Evolutionary conservation across 75 land plant genomes (phyloP).

Genomic region (Pinus taeda): DNA sequence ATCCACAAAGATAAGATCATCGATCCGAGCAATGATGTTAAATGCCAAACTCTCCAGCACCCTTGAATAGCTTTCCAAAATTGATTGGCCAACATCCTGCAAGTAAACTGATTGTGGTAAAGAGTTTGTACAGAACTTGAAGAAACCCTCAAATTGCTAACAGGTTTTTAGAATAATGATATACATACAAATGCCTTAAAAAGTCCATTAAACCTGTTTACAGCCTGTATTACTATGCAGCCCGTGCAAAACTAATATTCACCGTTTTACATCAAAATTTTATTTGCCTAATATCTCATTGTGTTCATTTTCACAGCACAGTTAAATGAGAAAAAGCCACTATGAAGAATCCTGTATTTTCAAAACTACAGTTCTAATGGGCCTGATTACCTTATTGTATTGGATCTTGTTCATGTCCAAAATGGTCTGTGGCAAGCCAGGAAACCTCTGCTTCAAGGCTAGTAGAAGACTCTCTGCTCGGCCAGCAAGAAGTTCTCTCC

Average conservation of each 20-base stretch:
- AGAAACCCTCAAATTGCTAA: too few species aligned
- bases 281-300: not conserved
- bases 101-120: conserved; percentile 4
- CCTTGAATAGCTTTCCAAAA: conserved; percentile 96
- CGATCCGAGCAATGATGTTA: conserved; percentile 79
- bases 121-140: too few species aligned
- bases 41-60: conserved; percentile 94
- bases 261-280: not conserved
- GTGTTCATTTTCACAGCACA: not conserved
- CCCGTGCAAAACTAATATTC: not conserved
- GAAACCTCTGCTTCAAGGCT: conserved; percentile 61
- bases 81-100: conserved; percentile 98
- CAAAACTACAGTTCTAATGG: not conserved
- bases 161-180: too few species aligned
- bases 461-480: conserved; percentile 77
- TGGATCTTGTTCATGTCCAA: conserved; percentile 94
- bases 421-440: conserved; percentile 81
- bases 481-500: conserved; percentile 55
- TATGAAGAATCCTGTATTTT: not conserved
- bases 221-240: not conserved
- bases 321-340: not conserved
- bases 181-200: not conserved
- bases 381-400: conserved; percentile 68
- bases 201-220: not conserved
- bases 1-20: conserved; percentile 68